A percentile compares a stretch with the other conserved stretches of the same genome.
phyloP scores from a whole-genome alignment of 257 asterid genomes.

The Jasminum sambac region DNA sequence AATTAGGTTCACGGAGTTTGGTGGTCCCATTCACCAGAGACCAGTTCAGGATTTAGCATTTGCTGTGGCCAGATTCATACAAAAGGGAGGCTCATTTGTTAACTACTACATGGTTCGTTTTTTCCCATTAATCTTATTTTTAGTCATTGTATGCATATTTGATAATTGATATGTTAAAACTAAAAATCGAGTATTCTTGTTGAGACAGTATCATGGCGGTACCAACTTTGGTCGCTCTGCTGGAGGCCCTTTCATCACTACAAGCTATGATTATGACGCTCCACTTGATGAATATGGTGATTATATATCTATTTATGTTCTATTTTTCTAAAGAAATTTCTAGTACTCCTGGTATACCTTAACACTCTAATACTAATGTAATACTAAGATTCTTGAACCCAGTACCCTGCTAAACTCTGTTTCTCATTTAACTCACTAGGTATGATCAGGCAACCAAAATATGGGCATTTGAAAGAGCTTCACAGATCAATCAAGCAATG shows the following conservation, averaged over 20 bases:
- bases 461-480: slow-evolving; percentile 88
- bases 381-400: neutral
- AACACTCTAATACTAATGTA: too few relatives aligned
- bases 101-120: slow-evolving; percentile 92
- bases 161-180: neutral
- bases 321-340: neutral
- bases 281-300: slow-evolving; percentile 88
- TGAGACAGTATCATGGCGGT: slow-evolving; percentile 80
- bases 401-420: slow-evolving; percentile 9
- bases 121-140: neutral
- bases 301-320: slow-evolving; percentile 4
- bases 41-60: slow-evolving; percentile 94
- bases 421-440: slow-evolving; percentile 42
- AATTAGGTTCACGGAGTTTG: slow-evolving; percentile 81
- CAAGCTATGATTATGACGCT: slow-evolving; percentile 95
- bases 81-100: slow-evolving; percentile 85
- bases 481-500: slow-evolving; percentile 79
- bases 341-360: too few relatives aligned
- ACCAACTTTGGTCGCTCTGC: slow-evolving; percentile 93
- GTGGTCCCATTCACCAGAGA: slow-evolving; percentile 69
- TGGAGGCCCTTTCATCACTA: slow-evolving; percentile 88
- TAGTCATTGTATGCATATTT: neutral
- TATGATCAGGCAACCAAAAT: slow-evolving; percentile 80
- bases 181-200: neutral
- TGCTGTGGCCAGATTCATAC: slow-evolving; percentile 82